A percentile compares a stretch with the other conserved stretches of the same genome.
phyloP scores from a whole-genome alignment of 345 rosid species.

The Orychophragmus violaceus region DNA sequence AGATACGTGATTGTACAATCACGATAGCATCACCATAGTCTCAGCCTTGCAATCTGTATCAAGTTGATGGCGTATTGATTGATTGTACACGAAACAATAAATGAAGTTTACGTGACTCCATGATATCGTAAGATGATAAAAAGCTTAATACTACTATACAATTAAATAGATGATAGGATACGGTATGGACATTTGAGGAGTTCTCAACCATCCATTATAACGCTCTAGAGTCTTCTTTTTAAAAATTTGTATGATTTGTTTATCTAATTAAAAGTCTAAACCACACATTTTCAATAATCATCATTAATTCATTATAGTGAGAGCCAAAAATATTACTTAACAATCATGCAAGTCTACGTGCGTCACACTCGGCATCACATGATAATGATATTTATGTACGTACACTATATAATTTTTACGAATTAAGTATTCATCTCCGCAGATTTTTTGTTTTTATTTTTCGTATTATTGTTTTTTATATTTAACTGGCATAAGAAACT shows the following conservation, averaged over 20 bases:
- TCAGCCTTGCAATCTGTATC: neutral
- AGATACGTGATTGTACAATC: too few species aligned
- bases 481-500: too few species aligned
- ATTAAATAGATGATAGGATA: neutral
- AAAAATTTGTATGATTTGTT: neutral
- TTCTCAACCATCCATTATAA: slow-evolving; percentile 18
- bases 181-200: neutral
- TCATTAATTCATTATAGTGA: neutral
- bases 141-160: neutral
- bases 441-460: neutral
- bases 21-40: neutral
- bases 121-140: neutral
- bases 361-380: slow-evolving; percentile 11
- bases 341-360: slow-evolving; percentile 17
- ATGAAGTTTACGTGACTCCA: neutral
- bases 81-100: slow-evolving; percentile 4
- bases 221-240: slow-evolving; percentile 11
- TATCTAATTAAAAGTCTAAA: slow-evolving; percentile 2
- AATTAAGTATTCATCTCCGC: neutral
- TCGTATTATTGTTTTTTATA: too few species aligned
- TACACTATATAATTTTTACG: neutral
- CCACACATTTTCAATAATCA: slow-evolving; percentile 8
- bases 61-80: neutral
- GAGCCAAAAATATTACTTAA: slow-evolving; percentile 2
- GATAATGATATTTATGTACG: neutral